Percentiles rank a stretch among this genome's conserved stretches.
Conservation (phyloP, 1,284 basidiomycete genomes). For the Trichosporon coremiiforme region DNA sequence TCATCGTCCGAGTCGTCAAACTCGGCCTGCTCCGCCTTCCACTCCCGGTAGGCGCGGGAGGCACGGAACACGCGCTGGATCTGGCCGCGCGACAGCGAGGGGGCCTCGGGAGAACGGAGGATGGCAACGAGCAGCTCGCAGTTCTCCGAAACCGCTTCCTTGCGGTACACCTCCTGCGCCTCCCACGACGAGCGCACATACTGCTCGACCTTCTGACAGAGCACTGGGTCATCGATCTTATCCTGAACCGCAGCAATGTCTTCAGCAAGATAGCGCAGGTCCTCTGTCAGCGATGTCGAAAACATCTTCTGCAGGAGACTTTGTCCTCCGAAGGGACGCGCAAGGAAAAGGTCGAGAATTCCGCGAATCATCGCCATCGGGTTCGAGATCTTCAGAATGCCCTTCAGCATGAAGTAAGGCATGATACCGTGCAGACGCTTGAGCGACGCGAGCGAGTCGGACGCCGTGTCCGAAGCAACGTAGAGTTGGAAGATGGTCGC, state of each 20-base stretch:
- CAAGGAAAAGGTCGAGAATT: slow-evolving; percentile 93
- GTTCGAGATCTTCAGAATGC: slow-evolving; percentile 89
- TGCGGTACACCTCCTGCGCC: slow-evolving; percentile 78
- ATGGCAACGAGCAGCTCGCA: slow-evolving; percentile 80
- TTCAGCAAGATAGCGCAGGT: slow-evolving; percentile 77
- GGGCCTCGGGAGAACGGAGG: slow-evolving; percentile 77
- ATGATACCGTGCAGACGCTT: slow-evolving; percentile 95
- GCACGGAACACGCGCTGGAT: slow-evolving; percentile 75
- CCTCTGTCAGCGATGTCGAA: slow-evolving; percentile 84
- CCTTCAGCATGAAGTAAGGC: slow-evolving; percentile 96
- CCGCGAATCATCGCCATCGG: slow-evolving; percentile 93
- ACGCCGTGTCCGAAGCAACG: slow-evolving; percentile 88
- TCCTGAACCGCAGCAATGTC: slow-evolving; percentile 83
- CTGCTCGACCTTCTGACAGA: slow-evolving; percentile 83
- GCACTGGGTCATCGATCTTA: slow-evolving; percentile 81
- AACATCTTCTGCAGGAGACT: slow-evolving; percentile 92
- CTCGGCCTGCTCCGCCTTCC: slow-evolving; percentile 66
- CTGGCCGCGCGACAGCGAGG: slow-evolving; percentile 71
- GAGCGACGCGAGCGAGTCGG: slow-evolving; percentile 80
- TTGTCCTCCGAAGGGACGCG: slow-evolving; percentile 91
- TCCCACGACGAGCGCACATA: slow-evolving; percentile 86
- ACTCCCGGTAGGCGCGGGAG: slow-evolving; percentile 73
- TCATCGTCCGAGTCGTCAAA: slow-evolving; percentile 85
- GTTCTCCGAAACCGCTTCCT: slow-evolving; percentile 74
- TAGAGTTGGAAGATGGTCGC: slow-evolving; percentile 96